A percentile compares a stretch with the other conserved stretches of the same genome.
phyloP scores from a whole-genome alignment of 257 asterid species.

The Coffea canephora region DNA sequence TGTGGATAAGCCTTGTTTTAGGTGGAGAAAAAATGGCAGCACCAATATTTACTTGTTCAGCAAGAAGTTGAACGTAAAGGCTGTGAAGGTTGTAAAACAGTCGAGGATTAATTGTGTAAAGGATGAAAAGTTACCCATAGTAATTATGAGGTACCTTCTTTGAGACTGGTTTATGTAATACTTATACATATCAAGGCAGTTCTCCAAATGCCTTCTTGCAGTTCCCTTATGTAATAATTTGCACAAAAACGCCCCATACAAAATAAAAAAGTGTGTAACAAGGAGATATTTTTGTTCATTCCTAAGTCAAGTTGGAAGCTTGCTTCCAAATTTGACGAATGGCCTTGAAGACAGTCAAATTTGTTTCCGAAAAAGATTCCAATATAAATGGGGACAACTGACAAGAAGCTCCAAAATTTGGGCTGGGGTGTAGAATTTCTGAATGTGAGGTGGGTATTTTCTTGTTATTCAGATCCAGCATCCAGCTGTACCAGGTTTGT shows the following conservation, averaged over 20 bases:
- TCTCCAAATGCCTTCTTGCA: conserved; percentile 32
- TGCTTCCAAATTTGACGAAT: conserved; percentile 26
- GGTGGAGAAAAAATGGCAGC: too few species aligned
- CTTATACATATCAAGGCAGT: conserved; percentile 38
- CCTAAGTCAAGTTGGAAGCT: conserved; percentile 37
- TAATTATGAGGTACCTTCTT: too few species aligned
- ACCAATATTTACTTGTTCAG: too few species aligned
- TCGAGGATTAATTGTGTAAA: too few species aligned
- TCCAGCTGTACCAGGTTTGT: conserved; percentile 30
- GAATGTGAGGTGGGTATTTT: conserved; percentile 23
- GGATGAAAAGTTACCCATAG: too few species aligned
- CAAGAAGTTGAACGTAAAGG: too few species aligned
- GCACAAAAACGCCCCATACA: conserved; percentile 46
- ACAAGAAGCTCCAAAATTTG: conserved; percentile 48
- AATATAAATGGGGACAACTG: conserved; percentile 32
- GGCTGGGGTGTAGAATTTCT: conserved; percentile 28
- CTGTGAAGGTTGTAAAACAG: too few species aligned
- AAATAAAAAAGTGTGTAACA: conserved; percentile 32
- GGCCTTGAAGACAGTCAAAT: conserved; percentile 35
- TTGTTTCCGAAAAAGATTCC: conserved; percentile 45
- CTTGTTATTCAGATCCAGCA: conserved; percentile 35
- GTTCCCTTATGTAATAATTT: conserved; percentile 36
- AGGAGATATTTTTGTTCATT: conserved; percentile 40
- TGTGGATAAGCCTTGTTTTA: too few species aligned
- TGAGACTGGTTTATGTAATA: not conserved